A percentile compares a stretch with the other conserved stretches of the same genome.
These are phyloP conservation scores for Rhodotorula sp. DNA, from an alignment of 1,284 basidiomycete genomes.

Conservation along the genomic window DNA sequence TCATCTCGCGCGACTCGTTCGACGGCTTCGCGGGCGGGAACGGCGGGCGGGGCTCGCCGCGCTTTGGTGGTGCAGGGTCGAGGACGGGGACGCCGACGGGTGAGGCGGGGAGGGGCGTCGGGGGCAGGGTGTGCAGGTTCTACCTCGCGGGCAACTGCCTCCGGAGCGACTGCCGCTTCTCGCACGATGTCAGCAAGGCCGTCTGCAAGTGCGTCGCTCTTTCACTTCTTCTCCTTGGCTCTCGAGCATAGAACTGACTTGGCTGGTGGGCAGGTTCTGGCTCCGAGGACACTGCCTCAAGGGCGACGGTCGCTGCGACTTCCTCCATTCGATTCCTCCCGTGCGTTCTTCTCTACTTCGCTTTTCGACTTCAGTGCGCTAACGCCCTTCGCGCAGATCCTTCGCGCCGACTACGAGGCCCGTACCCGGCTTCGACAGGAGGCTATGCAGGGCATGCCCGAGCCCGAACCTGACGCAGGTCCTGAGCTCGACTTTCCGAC, in stretches of 20 bases:
- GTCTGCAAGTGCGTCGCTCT: conserved; percentile 62
- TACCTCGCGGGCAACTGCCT: conserved; percentile 95
- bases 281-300: conserved; percentile 93
- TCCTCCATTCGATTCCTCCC: conserved; percentile 37
- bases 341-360: conserved; percentile 4
- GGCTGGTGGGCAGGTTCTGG: conserved; percentile 86
- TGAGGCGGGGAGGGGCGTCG: conserved; percentile 29
- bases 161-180: conserved; percentile 91
- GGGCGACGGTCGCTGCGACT: conserved; percentile 63
- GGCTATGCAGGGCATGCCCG: conserved; percentile 13
- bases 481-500: conserved; percentile 73
- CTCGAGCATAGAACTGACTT: neutral
- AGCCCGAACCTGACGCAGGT: conserved; percentile 24
- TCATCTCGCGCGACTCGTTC: conserved; percentile 45
- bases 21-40: conserved; percentile 33
- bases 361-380: neutral
- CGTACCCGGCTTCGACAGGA: conserved; percentile 17
- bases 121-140: conserved; percentile 77
- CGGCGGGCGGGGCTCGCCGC: conserved; percentile 35
- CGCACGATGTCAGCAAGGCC: conserved; percentile 52
- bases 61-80: conserved; percentile 11
- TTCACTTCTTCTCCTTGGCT: neutral
- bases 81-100: conserved; percentile 32
- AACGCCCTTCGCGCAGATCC: conserved; percentile 23
- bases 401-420: conserved; percentile 42